Conservation (phyloP, 495 filamentous ascomycete genomes). For the Tuber aestivum region DNA sequence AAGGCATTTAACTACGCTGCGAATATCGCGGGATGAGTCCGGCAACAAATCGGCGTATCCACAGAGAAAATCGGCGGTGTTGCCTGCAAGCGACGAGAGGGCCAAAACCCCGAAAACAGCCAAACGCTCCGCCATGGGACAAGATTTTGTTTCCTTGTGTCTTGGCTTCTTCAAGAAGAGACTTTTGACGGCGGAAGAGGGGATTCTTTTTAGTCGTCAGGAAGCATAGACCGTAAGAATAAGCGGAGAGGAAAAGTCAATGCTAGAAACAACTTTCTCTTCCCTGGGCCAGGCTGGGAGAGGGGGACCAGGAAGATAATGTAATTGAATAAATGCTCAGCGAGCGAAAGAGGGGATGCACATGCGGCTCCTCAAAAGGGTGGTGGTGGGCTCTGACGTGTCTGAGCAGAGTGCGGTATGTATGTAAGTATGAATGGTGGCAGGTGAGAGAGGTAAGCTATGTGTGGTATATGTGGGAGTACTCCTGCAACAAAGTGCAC, state of each 20-base stretch:
- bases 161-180: slow-evolving; percentile 7
- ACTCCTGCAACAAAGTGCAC: slow-evolving; percentile 15
- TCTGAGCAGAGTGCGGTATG: slow-evolving; percentile 35
- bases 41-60: slow-evolving; percentile 36
- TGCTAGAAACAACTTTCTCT: slow-evolving; percentile 30
- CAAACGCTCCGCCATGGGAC: slow-evolving; percentile 37
- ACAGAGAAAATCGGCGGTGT: slow-evolving; percentile 33
- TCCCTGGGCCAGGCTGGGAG: slow-evolving; percentile 20
- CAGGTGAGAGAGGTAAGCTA: neutral
- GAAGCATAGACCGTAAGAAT: slow-evolving; percentile 25
- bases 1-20: slow-evolving; percentile 27
- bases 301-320: slow-evolving; percentile 31
- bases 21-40: slow-evolving; percentile 39
- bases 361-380: slow-evolving; percentile 35
- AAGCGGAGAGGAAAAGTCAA: slow-evolving; percentile 25
- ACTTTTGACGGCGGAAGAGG: neutral
- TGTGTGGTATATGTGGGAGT: neutral
- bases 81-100: slow-evolving; percentile 27
- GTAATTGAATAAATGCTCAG: slow-evolving; percentile 36
- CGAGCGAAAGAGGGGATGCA: slow-evolving; percentile 36
- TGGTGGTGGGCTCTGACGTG: slow-evolving; percentile 41
- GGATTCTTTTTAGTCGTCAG: slow-evolving; percentile 7
- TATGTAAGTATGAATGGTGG: neutral
- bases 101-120: slow-evolving; percentile 31
- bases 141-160: slow-evolving; percentile 33